These are phyloP conservation scores for Lipomyces orientalis DNA, from an alignment of 805 yeast species.

Conservation along the genomic window DNA sequence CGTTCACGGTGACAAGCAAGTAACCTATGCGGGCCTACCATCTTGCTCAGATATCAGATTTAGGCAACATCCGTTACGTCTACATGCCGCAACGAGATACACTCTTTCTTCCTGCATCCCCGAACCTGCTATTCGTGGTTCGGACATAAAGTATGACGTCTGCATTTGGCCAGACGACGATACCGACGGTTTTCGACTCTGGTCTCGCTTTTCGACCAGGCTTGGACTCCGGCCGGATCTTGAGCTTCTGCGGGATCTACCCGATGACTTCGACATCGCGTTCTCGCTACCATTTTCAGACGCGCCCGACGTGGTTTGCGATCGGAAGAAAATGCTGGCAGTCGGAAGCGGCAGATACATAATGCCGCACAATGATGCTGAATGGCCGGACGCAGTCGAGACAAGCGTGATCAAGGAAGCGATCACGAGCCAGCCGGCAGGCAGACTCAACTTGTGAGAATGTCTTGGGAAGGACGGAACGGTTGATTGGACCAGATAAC, in stretches of 20 bases:
- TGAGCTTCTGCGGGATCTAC: background rate
- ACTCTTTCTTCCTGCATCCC: slow-evolving; percentile 7
- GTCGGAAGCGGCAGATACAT: slow-evolving; percentile 25
- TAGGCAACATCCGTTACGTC: slow-evolving; percentile 20
- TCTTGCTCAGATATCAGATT: slow-evolving; percentile 24
- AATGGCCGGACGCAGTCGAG: background rate
- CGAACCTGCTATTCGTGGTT: background rate
- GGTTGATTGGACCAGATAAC: background rate
- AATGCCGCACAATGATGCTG: background rate
- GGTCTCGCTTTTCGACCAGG: slow-evolving; percentile 7
- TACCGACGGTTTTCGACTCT: slow-evolving; percentile 2
- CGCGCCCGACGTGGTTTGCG: slow-evolving; percentile 7
- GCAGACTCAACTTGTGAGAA: background rate
- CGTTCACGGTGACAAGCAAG: background rate
- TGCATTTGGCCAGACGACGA: background rate
- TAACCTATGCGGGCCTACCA: slow-evolving; percentile 6
- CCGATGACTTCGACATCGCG: slow-evolving; percentile 1
- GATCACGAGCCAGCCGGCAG: background rate
- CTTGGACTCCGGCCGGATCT: background rate
- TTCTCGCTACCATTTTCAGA: background rate
- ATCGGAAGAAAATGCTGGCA: slow-evolving; percentile 17
- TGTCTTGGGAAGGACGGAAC: background rate
- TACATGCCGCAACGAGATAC: slow-evolving; percentile 24
- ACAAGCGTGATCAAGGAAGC: background rate
- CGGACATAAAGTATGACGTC: background rate